phyloP scores from a whole-genome alignment of 768 basidiomycete species.

The Xanthoconium stramineum region DNA sequence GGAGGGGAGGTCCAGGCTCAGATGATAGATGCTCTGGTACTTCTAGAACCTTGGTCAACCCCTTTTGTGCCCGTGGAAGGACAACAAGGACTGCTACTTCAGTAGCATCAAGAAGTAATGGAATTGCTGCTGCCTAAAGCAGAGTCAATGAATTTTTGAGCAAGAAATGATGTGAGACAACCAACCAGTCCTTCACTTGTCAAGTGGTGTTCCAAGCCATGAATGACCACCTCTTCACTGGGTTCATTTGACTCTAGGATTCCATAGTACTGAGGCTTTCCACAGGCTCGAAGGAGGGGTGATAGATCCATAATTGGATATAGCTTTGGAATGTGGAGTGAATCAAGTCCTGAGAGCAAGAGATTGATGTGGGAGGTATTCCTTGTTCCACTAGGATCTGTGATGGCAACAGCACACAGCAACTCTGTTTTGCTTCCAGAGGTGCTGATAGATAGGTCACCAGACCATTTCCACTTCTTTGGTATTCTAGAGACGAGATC shows the following conservation, averaged over 20 bases:
- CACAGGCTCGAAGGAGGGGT: slow-evolving; percentile 47
- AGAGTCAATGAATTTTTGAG: slow-evolving; percentile 1
- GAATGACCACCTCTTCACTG: slow-evolving; percentile 39
- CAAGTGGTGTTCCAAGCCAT: slow-evolving; percentile 46
- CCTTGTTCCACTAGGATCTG: slow-evolving; percentile 41
- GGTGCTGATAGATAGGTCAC: slow-evolving; percentile 45
- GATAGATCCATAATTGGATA: slow-evolving; percentile 48
- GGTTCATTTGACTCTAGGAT: slow-evolving; percentile 41
- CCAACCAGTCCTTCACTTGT: slow-evolving; percentile 45
- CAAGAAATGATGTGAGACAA: not conserved
- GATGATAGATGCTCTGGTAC: slow-evolving; percentile 35
- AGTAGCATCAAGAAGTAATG: slow-evolving; percentile 44
- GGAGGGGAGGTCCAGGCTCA: slow-evolving; percentile 14
- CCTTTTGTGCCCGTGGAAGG: slow-evolving; percentile 39
- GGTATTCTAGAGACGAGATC: slow-evolving; percentile 40
- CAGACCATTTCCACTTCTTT: slow-evolving; percentile 67
- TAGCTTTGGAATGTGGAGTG: slow-evolving; percentile 44
- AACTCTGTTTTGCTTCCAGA: slow-evolving; percentile 37
- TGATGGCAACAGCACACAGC: slow-evolving; percentile 48
- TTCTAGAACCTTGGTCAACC: slow-evolving; percentile 38
- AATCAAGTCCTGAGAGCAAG: slow-evolving; percentile 39
- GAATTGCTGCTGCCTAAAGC: slow-evolving; percentile 47
- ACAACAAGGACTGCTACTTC: slow-evolving; percentile 55
- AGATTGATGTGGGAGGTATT: slow-evolving; percentile 50
- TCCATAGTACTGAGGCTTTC: slow-evolving; percentile 50